Evolutionary conservation across 345 rosid species (phyloP), one percentile per base, ranked within the genome.

Genomic region (Kernera saxatilis): DNA sequence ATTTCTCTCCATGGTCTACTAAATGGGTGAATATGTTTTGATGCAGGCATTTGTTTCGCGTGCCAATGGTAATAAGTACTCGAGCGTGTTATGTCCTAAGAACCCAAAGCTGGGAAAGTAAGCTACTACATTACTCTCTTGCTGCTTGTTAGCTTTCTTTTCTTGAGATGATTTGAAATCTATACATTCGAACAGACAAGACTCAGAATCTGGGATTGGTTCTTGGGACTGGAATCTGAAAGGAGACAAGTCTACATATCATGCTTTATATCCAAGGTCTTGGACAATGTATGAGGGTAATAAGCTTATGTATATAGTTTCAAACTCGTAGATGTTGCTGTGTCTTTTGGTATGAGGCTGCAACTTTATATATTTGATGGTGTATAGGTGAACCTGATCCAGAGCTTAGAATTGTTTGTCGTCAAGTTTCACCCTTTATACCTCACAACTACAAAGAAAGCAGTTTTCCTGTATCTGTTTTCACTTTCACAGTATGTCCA

Each of bases 201-300:
- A 70, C 18, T 68, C 82, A 14, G 82, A 49, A 66, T 78, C 84
- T 14, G 99, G 99, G 58, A 86, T 94, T 70, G 80, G 77, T 70
- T 89, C 92, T 0, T 94, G 97, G 99, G 97, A 91, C 74, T 94
- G 99, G 99, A 84, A 91, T 76, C 78, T 94, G 75, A 83, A 83
- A 48, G 96, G 96, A 30, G 62, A 88, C 59, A 83, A 77, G 54
- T 84, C 96, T 64, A 94, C 91, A 57, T 94, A 91, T 73, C 96
- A 94, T 82, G 99, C 96, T 69, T 79, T 94, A 70, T 91, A 84
- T 75, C 97, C 99, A 8, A 89, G 99, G 84, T 86, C 99, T 30
- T 94, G 99, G 98, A 94, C 98, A 6, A 77, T 82, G 18, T 85
- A 89, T 73, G 97, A 91, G 17, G 98, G 99, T 94, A 88, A 79